Evolutionary conservation across 164 flowering plant genomes (phyloP).

Genomic region (Berberis thunbergii): DNA sequence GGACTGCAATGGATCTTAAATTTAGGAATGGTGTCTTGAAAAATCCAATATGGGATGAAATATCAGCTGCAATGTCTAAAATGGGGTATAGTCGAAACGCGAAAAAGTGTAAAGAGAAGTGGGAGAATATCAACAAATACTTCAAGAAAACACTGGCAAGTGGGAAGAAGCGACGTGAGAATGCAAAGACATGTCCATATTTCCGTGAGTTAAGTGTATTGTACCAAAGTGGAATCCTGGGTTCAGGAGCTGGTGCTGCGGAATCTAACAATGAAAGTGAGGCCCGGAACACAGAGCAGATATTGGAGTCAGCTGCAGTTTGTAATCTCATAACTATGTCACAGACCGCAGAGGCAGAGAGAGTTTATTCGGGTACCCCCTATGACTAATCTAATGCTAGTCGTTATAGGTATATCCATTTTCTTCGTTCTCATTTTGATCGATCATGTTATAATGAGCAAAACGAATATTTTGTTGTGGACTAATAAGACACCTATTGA

Average conservation of each 20-base stretch:
- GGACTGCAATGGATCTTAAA: not conserved
- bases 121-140: slow-evolving; percentile 36
- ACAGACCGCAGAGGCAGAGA: not conserved
- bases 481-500: too few species aligned
- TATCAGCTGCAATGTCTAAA: not conserved
- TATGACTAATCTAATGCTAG: too few species aligned
- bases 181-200: not conserved
- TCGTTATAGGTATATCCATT: too few species aligned
- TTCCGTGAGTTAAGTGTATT: not conserved
- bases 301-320: not conserved
- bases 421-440: too few species aligned
- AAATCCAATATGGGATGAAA: not conserved
- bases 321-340: not conserved
- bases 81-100: slow-evolving; percentile 1
- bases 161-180: not conserved
- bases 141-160: not conserved
- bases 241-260: not conserved
- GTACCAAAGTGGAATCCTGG: not conserved
- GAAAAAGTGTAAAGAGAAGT: slow-evolving; percentile 25
- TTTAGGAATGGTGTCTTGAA: not conserved
- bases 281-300: not conserved
- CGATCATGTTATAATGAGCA: too few species aligned
- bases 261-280: not conserved
- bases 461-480: too few species aligned
- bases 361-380: too few species aligned